Percentiles rank a stretch among this genome's conserved stretches.
Conservation (phyloP, 1,284 basidiomycete genomes). For the Acaromyces ingoldii region DNA sequence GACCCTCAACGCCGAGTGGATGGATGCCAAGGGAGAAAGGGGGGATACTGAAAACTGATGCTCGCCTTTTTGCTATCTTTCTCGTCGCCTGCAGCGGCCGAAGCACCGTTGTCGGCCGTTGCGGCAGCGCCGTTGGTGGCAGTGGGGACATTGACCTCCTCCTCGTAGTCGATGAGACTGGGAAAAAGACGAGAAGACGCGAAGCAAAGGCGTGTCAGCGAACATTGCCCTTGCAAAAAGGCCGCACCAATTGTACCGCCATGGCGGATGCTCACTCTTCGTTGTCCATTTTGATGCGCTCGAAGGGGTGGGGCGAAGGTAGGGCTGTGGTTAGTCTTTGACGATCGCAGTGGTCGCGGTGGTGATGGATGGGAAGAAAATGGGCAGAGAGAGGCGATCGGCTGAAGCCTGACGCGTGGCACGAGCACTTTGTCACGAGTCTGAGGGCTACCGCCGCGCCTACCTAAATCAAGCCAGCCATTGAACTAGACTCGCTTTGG, state of each 20-base stretch:
- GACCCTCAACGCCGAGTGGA: too few species aligned
- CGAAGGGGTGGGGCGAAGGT: slow-evolving; percentile 7
- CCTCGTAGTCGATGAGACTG: slow-evolving; percentile 53
- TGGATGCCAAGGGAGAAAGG: too few species aligned
- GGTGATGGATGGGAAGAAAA: too few species aligned
- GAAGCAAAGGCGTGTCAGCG: background rate
- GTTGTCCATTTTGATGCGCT: slow-evolving; percentile 41
- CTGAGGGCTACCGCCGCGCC: too few species aligned
- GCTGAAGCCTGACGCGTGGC: too few species aligned
- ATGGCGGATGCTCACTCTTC: slow-evolving; percentile 43
- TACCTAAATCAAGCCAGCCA: too few species aligned
- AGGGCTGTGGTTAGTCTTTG: too few species aligned
- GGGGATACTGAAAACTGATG: slow-evolving; percentile 12
- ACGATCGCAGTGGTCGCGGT: too few species aligned
- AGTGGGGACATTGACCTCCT: slow-evolving; percentile 41
- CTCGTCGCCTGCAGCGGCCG: slow-evolving; percentile 27
- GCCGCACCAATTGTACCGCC: background rate
- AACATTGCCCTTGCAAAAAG: background rate
- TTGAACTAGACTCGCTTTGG: too few species aligned
- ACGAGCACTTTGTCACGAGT: too few species aligned
- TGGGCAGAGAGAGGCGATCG: too few species aligned
- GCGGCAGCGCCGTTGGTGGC: slow-evolving; percentile 37
- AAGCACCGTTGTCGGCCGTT: slow-evolving; percentile 15
- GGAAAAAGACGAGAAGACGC: background rate
- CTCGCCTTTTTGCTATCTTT: slow-evolving; percentile 50